Conservation (phyloP, 2,329 filamentous ascomycete species). For the Sporothrix sp. region DNA sequence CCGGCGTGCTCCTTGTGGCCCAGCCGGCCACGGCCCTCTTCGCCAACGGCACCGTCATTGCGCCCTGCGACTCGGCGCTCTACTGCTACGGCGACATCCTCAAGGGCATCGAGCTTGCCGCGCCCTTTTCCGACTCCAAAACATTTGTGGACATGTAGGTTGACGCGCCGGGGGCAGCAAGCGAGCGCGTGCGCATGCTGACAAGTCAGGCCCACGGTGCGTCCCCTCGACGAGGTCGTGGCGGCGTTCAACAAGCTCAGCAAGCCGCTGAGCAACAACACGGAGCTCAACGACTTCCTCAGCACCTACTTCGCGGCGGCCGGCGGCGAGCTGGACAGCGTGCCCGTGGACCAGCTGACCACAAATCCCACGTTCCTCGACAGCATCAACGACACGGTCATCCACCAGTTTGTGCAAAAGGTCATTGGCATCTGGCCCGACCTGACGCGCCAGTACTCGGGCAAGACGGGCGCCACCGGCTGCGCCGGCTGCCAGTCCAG, state of each 20-base stretch:
- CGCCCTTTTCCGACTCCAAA: conserved; percentile 57
- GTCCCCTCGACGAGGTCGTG: conserved; percentile 49
- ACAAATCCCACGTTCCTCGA: conserved; percentile 50
- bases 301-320: conserved; percentile 52
- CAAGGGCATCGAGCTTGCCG: conserved; percentile 51
- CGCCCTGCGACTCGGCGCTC: conserved; percentile 57
- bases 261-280: conserved; percentile 54
- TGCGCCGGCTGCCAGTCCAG: conserved; percentile 53
- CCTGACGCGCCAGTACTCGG: conserved; percentile 50
- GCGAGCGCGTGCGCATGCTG: no score
- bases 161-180: background rate
- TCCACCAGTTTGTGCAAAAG: conserved; percentile 50
- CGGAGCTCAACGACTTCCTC: conserved; percentile 52
- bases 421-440: conserved; percentile 63
- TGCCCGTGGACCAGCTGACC: conserved; percentile 40
- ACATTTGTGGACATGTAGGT: conserved; percentile 60
- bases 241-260: conserved; percentile 49
- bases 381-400: conserved; percentile 45
- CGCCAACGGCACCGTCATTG: conserved; percentile 48
- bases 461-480: conserved; percentile 27
- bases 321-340: conserved; percentile 50
- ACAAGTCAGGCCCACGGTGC: conserved; percentile 54
- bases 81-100: conserved; percentile 60
- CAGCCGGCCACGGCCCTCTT: conserved; percentile 38
- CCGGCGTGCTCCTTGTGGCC: conserved; percentile 9